Base-by-base conservation (phyloP, 2,329 filamentous ascomycete species). In the Dactylellina haptotyla region DNA sequence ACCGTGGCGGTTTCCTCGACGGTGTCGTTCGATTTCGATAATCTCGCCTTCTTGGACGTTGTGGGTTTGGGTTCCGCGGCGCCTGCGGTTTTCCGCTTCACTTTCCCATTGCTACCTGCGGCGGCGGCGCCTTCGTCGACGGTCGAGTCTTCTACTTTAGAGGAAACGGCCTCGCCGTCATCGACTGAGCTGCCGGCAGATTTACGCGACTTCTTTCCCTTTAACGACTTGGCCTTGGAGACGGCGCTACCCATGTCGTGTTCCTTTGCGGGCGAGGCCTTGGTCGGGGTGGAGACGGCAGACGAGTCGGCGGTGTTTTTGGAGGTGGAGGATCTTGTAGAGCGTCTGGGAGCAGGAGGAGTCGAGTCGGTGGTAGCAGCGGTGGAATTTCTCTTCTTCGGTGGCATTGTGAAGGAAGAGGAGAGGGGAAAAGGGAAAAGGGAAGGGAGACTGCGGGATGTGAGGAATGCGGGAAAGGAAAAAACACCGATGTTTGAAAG, bases 211-310 rank as follows among this genome's bases (percentile, higher is more conserved):
- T 61, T 65, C 20, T 58, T 64, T 20, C 45, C 37, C 43, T 73
- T 73, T 5, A 66, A 28, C 8, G 61, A 57, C 16, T 73, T 73
- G 1, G 56, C 61, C 26, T 65, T 66, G 9, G 69, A 73, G 9
- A 62, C 61, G 30, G 61, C 69, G 34, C 54, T 73, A 28, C 69
- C 69, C 69, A 73, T 73, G 30, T 73, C 69, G 67, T 51, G 37
- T 43, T 30, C 53, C 8, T 20, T 20, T 2, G 34, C 16, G 28
- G 53, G 14, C 9, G 45, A n/a, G 12, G 53, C 1, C n/a, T 30
- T 43, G 12, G 67, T 43, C 12, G 59, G 5, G 34, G 58, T 53
- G 5, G 39, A 23, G 51, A 28, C 18, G 32, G 50, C 20, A 14
- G 64, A n/a, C n/a, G n/a, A n/a, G n/a, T n/a, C 25, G n/a, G 41